Evolutionary conservation across 2,329 filamentous ascomycete species (phyloP), one percentile per base, ranked within the genome.

Genomic region (Penicillium sp.): DNA sequence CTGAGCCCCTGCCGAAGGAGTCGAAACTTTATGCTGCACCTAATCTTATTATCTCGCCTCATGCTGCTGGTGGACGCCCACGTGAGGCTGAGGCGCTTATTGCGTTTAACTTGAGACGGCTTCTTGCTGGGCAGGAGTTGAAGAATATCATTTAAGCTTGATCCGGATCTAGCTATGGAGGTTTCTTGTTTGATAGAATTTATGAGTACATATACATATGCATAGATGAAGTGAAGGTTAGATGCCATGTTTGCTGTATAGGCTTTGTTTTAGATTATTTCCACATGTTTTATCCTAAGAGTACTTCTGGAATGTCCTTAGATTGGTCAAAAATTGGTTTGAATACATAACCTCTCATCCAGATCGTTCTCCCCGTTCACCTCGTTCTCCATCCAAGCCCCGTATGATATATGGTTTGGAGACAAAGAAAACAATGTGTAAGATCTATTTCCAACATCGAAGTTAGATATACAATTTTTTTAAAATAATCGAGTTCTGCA

Each of bases 41-140:
- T 26, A 65, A 65, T 38, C 37, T 64, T 10, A 53, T 65, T 5
- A 53, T 65, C 19, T 65, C 62, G 17, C 62, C 62, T 45, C 62
- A 65, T 50, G 62, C 62, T 30, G 62, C 62, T 12, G 62, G 62
- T 52, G 62, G 73, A 59, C 69, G 85, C 56, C 85, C 85, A 9
- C 53, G 53, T 5, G 83, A 85, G 70, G 84, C 87, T 74, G 77
- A 63, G 47, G 53, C 53, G 6, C 70, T 88, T 65, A 85, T 87
- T 58, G 80, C 82, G 38, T 78, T 84, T 55, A 88, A 88, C 61
- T 61, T 88, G 71, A 75, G 84, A 60, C 74, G 79, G 59, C 84
- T 86, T 64, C 60, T 85, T 60, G 84, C 84, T 1, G 79, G 79
- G 1, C 84, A 87, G 75, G 66, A 77, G 53, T 62, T 88, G 67